Conservation (phyloP, 2,329 filamentous ascomycete species). For the Hypoxylon sp. region DNA sequence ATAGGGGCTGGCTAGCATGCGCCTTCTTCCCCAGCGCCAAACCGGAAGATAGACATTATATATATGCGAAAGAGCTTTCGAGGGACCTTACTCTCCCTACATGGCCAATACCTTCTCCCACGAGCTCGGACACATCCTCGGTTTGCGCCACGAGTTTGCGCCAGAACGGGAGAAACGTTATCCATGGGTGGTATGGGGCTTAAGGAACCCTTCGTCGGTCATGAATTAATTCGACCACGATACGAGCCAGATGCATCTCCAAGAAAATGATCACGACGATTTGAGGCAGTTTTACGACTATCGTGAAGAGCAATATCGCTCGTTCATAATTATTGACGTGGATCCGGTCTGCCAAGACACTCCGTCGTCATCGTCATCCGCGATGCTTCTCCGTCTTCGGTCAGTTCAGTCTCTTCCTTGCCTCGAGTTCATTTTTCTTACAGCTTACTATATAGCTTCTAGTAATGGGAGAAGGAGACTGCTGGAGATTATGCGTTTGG, state of each 20-base stretch:
- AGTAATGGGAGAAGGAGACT: no score
- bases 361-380: neutral
- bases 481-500: no score
- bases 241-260: conserved; percentile 1
- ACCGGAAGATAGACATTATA: neutral
- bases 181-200: neutral
- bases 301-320: neutral
- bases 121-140: conserved; percentile 30
- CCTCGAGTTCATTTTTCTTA: no score
- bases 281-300: conserved; percentile 8
- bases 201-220: neutral
- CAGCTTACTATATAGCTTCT: no score
- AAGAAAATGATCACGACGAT: neutral
- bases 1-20: neutral
- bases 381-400: no score
- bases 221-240: neutral
- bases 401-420: no score
- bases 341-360: neutral
- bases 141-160: conserved; percentile 28
- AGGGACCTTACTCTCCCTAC: neutral
- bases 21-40: conserved; percentile 7
- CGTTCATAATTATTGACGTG: neutral
- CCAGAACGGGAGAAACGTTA: neutral
- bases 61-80: conserved; percentile 5
- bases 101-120: conserved; percentile 24